Percentiles rank a stretch among this genome's conserved stretches.
phyloP scores from a whole-genome alignment of 352 stramenopile species.

The Globisporangium cystogenes region DNA sequence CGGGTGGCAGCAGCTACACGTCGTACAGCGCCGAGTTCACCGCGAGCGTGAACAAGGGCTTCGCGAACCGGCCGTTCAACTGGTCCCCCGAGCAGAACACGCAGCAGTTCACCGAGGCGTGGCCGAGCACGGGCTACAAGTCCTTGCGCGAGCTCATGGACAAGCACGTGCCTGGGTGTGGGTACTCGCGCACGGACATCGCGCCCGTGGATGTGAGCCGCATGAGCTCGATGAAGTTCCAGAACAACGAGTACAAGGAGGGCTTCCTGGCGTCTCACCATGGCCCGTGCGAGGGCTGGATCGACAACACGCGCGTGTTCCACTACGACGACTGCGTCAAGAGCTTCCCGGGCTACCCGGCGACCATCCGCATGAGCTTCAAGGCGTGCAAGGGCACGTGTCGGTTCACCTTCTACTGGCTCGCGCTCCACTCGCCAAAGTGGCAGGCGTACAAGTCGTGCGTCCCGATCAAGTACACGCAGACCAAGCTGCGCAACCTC shows the following conservation, averaged over 20 bases:
- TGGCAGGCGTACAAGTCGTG: constrained; percentile 11
- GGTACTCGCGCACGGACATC: constrained; percentile 5
- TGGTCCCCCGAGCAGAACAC: constrained; percentile 14
- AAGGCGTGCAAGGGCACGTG: constrained; percentile 40
- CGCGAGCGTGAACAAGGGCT: constrained; percentile 6
- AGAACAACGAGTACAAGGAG: constrained; percentile 10
- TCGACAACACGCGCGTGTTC: constrained; percentile 34
- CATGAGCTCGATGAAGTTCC: constrained; percentile 7
- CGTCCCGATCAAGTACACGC: constrained; percentile 15
- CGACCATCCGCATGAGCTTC: constrained; percentile 44
- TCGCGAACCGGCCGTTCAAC: constrained; percentile 10
- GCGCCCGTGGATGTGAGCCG: constrained; percentile 14
- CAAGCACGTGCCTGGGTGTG: constrained; percentile 7
- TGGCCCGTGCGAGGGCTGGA: constrained; percentile 46
- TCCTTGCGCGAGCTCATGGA: constrained; percentile 3
- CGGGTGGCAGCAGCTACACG: constrained; percentile 5
- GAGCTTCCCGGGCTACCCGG: constrained; percentile 30
- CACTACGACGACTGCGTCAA: constrained; percentile 41
- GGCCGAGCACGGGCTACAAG: constrained; percentile 4
- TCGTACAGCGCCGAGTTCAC: constrained; percentile 3
- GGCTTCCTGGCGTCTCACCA: constrained; percentile 15
- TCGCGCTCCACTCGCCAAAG: constrained; percentile 8
- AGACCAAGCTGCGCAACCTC: constrained; percentile 42
- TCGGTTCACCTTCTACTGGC: constrained; percentile 43
- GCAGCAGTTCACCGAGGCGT: constrained; percentile 5